phyloP scores from a whole-genome alignment of 2,329 filamentous ascomycete species.

The Sarocladiaceae sp. region DNA sequence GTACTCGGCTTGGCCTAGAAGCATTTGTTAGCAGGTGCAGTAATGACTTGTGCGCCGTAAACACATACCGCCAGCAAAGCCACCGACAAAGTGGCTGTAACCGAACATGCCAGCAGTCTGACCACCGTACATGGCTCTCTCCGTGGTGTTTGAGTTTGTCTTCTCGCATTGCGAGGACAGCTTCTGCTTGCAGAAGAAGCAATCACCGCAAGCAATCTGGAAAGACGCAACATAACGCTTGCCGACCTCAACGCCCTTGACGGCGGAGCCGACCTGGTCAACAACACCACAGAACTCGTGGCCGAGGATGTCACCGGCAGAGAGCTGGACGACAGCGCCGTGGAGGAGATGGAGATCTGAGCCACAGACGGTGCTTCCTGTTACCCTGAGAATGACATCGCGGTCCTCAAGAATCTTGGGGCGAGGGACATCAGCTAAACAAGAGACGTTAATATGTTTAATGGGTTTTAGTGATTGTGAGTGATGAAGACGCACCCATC shows the following conservation, averaged over 20 bases:
- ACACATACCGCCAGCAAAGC: constrained; percentile 69
- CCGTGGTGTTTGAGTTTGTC: constrained; percentile 68
- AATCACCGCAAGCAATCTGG: constrained; percentile 70
- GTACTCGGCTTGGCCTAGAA: constrained; percentile 74
- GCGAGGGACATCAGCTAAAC: constrained; percentile 54
- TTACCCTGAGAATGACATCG: constrained; percentile 78
- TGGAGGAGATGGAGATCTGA: constrained; percentile 54
- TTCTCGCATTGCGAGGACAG: constrained; percentile 72
- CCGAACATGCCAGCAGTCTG: constrained; percentile 69
- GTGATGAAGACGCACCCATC: constrained; percentile 39
- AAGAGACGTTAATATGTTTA: neutral
- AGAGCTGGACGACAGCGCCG: constrained; percentile 49
- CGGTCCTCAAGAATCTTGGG: constrained; percentile 65
- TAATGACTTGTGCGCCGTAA: neutral
- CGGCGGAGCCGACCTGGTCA: constrained; percentile 44
- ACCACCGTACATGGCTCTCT: constrained; percentile 72
- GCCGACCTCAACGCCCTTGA: constrained; percentile 47
- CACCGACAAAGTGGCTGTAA: constrained; percentile 74
- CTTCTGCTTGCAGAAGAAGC: constrained; percentile 74
- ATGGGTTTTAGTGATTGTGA: neutral
- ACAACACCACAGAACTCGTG: constrained; percentile 54
- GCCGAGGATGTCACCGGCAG: constrained; percentile 61
- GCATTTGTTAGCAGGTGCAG: neutral
- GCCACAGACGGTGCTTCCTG: constrained; percentile 52
- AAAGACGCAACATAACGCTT: constrained; percentile 77